Evolutionary conservation across 495 filamentous ascomycete species (phyloP).

Genomic region (Saxophila tyrrhenica): DNA sequence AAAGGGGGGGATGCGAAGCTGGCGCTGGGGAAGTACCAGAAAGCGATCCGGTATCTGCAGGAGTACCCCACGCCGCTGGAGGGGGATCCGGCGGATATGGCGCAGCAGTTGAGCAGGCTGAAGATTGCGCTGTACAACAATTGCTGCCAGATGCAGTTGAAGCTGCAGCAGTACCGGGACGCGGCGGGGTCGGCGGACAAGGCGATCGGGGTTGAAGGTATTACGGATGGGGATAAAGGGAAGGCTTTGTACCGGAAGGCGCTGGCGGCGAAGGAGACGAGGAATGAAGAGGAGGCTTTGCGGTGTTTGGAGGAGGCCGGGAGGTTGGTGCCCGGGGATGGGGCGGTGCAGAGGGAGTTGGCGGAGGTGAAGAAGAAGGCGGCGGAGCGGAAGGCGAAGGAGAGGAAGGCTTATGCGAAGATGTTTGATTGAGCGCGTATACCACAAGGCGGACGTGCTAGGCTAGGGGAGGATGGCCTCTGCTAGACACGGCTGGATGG

Average conservation of each 20-base stretch:
- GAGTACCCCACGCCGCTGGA: constrained; percentile 66
- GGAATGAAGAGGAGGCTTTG: constrained; percentile 77
- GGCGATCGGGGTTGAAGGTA: constrained; percentile 57
- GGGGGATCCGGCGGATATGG: constrained; percentile 54
- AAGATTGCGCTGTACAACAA: constrained; percentile 71
- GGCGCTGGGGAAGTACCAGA: constrained; percentile 91
- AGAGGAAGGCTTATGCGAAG: constrained; percentile 81
- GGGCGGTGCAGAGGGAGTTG: constrained; percentile 63
- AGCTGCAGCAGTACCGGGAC: constrained; percentile 59
- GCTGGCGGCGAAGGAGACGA: constrained; percentile 56
- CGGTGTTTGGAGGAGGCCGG: constrained; percentile 65
- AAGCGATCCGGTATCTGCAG: constrained; percentile 87
- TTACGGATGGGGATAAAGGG: constrained; percentile 65
- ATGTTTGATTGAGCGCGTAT: constrained; percentile 55
- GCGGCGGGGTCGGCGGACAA: constrained; percentile 56
- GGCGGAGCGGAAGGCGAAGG: constrained; percentile 63
- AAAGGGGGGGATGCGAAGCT: constrained; percentile 58
- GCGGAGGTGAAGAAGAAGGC: constrained; percentile 61
- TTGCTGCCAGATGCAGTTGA: constrained; percentile 67
- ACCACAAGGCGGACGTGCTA: too few species aligned
- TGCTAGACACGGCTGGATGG: too few species aligned
- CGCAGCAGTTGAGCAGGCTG: constrained; percentile 54
- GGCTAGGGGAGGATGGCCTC: too few species aligned
- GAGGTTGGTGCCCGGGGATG: constrained; percentile 65
- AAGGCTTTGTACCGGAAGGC: constrained; percentile 83